These are phyloP conservation scores for Eimeria necatrix DNA, from an alignment of 169 alveolate genomes.

Conservation along the genomic window DNA sequence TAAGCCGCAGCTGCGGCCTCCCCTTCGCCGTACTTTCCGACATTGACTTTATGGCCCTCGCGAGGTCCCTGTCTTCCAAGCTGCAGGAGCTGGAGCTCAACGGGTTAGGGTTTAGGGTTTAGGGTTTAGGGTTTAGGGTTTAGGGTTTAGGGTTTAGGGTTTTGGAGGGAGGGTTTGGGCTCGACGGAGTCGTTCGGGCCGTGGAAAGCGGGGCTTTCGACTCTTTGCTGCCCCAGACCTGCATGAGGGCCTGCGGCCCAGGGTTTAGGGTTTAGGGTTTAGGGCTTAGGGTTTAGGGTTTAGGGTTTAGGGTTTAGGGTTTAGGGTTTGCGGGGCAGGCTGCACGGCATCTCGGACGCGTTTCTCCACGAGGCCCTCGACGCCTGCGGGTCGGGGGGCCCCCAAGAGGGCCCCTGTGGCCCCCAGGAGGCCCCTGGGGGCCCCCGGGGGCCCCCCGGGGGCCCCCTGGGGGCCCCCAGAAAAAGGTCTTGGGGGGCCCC, in stretches of 20 bases:
- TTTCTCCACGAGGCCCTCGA: constrained; percentile 28
- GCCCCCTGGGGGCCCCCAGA: constrained; percentile 13
- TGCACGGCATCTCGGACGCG: constrained; percentile 42
- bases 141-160: constrained; percentile 4
- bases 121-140: constrained; percentile 60
- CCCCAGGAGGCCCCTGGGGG: neutral
- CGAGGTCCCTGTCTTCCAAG: constrained; percentile 29
- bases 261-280: constrained; percentile 24
- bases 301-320: constrained; percentile 70
- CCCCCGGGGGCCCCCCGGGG: neutral
- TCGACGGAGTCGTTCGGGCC: no score
- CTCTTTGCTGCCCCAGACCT: neutral
- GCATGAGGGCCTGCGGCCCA: neutral
- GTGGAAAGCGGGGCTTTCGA: no score
- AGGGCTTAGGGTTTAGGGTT: constrained; percentile 49
- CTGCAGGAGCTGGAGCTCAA: constrained; percentile 71
- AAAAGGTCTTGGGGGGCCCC: no score
- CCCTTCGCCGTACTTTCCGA: constrained; percentile 77
- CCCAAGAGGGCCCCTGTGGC: neutral
- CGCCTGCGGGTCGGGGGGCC: constrained; percentile 19
- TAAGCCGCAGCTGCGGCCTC: constrained; percentile 75
- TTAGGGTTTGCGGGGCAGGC: constrained; percentile 25
- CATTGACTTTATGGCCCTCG: constrained; percentile 66
- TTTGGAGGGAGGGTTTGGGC: constrained; percentile 8
- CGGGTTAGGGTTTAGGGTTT: constrained; percentile 48